Conservation (phyloP, 108 stramenopile genomes). For the Discostella pseudostelligera region DNA sequence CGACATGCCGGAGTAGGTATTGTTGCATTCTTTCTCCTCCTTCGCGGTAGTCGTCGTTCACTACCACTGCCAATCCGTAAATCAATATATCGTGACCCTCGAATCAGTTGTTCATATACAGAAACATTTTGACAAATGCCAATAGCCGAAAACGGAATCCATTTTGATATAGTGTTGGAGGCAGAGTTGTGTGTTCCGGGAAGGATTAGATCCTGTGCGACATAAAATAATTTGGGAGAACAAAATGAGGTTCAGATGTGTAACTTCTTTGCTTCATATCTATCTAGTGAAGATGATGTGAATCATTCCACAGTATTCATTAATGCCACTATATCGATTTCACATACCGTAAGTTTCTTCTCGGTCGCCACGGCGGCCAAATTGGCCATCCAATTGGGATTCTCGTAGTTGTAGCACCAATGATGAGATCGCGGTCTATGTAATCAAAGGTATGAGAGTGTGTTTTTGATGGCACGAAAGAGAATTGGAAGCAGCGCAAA, state of each 20-base stretch:
- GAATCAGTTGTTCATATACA: constrained; percentile 56
- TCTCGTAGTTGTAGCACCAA: neutral
- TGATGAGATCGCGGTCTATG: neutral
- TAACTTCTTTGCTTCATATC: too few relatives aligned
- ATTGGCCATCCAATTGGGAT: constrained; percentile 64
- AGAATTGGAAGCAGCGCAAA: too few relatives aligned
- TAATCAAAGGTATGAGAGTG: too few relatives aligned
- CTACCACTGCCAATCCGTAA: constrained; percentile 49
- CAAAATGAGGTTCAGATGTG: too few relatives aligned
- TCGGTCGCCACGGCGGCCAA: constrained; percentile 42
- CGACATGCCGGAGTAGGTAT: neutral
- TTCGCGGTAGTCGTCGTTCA: neutral
- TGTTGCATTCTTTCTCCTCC: too few relatives aligned
- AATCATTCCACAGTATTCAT: too few relatives aligned
- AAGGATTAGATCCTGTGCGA: constrained; percentile 40
- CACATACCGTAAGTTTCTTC: constrained; percentile 30
- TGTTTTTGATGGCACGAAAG: too few relatives aligned
- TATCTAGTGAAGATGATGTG: too few relatives aligned
- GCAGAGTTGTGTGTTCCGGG: constrained; percentile 71
- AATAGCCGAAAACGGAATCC: constrained; percentile 55
- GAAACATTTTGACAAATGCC: constrained; percentile 59
- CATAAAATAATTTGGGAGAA: too few relatives aligned
- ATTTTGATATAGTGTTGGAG: constrained; percentile 54
- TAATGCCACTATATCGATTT: too few relatives aligned
- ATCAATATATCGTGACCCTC: constrained; percentile 63